These are phyloP conservation scores for Wallacemonas sp. DNA, from an alignment of 208 protist genomes.

Conservation along the genomic window DNA sequence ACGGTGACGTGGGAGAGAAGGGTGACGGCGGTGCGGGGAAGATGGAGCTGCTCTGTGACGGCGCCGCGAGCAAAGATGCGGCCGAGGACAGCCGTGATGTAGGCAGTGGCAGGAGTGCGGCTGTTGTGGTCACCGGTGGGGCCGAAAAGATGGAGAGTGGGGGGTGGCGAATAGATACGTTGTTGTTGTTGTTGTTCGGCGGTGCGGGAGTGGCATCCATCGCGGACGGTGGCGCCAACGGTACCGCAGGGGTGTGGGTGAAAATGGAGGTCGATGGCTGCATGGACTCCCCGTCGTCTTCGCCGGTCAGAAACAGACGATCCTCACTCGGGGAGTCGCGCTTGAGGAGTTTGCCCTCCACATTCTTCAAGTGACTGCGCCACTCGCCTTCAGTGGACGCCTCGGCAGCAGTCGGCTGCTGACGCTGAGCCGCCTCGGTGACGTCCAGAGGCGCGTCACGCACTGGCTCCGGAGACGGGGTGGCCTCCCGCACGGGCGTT, in stretches of 20 bases:
- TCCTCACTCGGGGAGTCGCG: slow-evolving; percentile 5
- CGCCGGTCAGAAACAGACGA: slow-evolving; percentile 2
- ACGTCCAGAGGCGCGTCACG: too few species aligned
- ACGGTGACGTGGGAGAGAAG: neutral
- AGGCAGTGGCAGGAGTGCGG: neutral
- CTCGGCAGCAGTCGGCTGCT: too few species aligned
- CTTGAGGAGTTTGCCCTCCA: slow-evolving; percentile 43
- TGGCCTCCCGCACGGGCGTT: neutral
- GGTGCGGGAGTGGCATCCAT: too few species aligned
- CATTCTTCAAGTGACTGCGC: slow-evolving; percentile 46
- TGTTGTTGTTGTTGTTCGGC: too few species aligned
- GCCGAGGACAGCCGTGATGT: neutral
- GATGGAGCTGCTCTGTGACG: neutral
- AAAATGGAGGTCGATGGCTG: neutral
- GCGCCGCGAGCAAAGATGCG: neutral
- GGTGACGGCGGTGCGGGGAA: neutral
- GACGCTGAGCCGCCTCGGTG: too few species aligned
- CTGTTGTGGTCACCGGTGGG: neutral
- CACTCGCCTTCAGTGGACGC: slow-evolving; percentile 24
- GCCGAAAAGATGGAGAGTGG: slow-evolving; percentile 17
- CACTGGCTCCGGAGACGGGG: neutral
- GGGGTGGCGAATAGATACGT: too few species aligned
- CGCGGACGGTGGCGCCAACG: too few species aligned
- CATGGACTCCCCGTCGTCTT: too few species aligned
- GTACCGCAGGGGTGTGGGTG: neutral